These are phyloP conservation scores for Uronychia setigera DNA, from an alignment of 73 alveolate species.

Conservation along the genomic window DNA sequence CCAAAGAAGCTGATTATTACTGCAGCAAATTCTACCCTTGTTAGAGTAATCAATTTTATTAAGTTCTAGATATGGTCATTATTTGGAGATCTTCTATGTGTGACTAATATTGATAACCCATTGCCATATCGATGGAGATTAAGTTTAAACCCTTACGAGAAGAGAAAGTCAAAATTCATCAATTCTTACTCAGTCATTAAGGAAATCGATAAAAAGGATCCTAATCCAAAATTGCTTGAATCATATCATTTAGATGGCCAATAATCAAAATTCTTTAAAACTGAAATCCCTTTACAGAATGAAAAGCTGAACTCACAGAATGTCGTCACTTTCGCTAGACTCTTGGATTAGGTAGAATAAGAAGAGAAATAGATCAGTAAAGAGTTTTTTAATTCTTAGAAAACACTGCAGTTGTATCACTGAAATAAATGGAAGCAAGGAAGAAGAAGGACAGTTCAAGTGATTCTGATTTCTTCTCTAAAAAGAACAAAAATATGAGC, in stretches of 20 bases:
- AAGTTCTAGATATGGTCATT: conserved; percentile 1
- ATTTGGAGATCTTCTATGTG: conserved; percentile 25
- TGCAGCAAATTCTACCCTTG: not conserved
- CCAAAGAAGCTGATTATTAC: conserved; percentile 20
- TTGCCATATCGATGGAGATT: conserved; percentile 30
- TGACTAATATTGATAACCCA: conserved; percentile 23
- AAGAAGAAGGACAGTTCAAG: conserved; percentile 4
- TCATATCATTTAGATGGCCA: no score
- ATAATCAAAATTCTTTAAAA: no score
- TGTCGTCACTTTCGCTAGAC: not conserved
- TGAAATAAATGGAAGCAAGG: conserved; percentile 26
- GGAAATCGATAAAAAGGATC: conserved; percentile 6
- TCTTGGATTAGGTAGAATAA: not conserved
- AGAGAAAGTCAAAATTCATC: not conserved
- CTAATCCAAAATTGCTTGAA: not conserved
- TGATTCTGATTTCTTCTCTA: not conserved
- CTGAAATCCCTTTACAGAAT: not conserved
- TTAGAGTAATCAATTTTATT: not conserved
- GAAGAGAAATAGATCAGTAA: not conserved
- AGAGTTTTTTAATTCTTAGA: not conserved
- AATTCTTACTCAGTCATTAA: not conserved
- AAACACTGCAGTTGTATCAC: not conserved
- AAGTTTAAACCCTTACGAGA: not conserved
- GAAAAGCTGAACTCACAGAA: not conserved
- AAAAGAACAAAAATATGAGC: not conserved